Evolutionary conservation across 1,284 basidiomycete species (phyloP), one percentile per base, ranked within the genome.

Genomic region (Puccinia coronata): DNA sequence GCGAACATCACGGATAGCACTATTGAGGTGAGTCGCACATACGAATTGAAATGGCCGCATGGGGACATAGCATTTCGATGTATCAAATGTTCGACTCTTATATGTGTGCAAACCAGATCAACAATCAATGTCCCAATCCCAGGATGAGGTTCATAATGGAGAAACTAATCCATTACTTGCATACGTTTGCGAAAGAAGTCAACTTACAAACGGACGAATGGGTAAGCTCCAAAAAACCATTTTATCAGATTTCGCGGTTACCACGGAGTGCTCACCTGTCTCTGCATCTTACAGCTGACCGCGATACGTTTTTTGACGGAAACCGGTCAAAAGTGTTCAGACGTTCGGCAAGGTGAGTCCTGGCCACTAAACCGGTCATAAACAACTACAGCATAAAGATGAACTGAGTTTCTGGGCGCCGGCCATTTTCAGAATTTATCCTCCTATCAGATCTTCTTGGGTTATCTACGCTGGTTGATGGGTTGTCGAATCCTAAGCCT

Each of bases 151-250:
- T 89, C 84, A 85, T 90, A 79, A 88, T 90, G 82, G 86, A 88
- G 81, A 86, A 85, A 28, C 88, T 90, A 71, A 84, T 91, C 61
- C 87, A 87, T 69, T 92, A 93, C 84, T 83, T 93, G 1, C 92
- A 93, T 84, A 88, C 89, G 49, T 93, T 92, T 84, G 87, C 92
- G 25, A 89, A 88, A 71, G 93, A 94, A 86, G 92, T 91, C 0
- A 88, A 90, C 81, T 86, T 94, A 71, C 92, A 92, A 12, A 91
- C 91, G 0, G 91, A 94, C 11, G 93, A 95, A 87, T 95, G 94
- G 93, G 92, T 92, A 90, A 83, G 83, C 25, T 85, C 80, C 41
- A 20, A 25, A 25, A 23, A 47, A 20, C 23, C 16, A 39, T 53
- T 23, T 16, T 8, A 47, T 47, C 43, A 47, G 6, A 47, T 16